Percentiles rank a stretch among this genome's conserved stretches.
Conservation (phyloP, 1,284 basidiomycete genomes). For the Lignosus rhinocerotis region DNA sequence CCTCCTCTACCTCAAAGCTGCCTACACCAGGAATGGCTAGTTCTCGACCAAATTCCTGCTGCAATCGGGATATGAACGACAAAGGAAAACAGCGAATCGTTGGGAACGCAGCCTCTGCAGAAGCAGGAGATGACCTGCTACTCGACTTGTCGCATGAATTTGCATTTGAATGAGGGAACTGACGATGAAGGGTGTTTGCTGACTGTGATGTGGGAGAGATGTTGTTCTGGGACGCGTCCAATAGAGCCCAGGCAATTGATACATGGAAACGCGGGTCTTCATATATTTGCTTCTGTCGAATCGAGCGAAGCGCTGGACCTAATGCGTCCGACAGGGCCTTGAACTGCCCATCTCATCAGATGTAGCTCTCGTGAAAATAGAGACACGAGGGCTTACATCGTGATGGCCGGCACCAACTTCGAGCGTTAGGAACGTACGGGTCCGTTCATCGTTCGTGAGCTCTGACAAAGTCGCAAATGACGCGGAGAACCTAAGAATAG, state of each 20-base stretch:
- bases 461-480: constrained; percentile 73
- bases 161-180: not conserved
- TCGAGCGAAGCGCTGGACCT: constrained; percentile 49
- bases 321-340: constrained; percentile 51
- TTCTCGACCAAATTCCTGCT: constrained; percentile 42
- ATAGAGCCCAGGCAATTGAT: constrained; percentile 79
- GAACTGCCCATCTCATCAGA: constrained; percentile 44
- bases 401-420: constrained; percentile 78
- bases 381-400: constrained; percentile 46
- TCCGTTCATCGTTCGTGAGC: constrained; percentile 77
- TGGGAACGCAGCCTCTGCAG: constrained; percentile 34
- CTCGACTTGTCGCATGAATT: not conserved
- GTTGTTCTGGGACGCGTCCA: constrained; percentile 29
- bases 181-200: too few relatives aligned
- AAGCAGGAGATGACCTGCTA: too few relatives aligned
- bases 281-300: constrained; percentile 77
- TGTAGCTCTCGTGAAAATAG: not conserved
- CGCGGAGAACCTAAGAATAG: constrained; percentile 54
- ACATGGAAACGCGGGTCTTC: constrained; percentile 73
- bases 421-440: constrained; percentile 70
- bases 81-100: constrained; percentile 55
- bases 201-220: too few relatives aligned
- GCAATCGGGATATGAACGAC: constrained; percentile 47
- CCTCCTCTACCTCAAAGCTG: constrained; percentile 49
- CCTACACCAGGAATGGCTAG: constrained; percentile 45